Percentiles rank a stretch among this genome's conserved stretches.
phyloP scores from a whole-genome alignment of 805 yeast species.

The Saccharomycopsis schoenii region DNA sequence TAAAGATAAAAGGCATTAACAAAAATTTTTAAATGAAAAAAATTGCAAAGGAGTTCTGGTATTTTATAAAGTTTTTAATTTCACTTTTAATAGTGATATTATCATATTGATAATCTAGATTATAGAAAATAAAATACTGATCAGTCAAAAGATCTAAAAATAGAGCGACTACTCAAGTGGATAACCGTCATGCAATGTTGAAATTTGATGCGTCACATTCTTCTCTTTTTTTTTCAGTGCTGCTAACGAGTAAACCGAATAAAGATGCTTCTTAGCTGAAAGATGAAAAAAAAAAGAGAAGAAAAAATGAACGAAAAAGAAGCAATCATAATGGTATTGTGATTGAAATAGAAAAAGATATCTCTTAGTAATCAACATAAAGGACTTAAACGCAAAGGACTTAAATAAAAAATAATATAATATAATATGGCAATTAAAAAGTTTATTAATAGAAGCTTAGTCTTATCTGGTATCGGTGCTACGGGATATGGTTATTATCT shows the following conservation, averaged over 20 bases:
- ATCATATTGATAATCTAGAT: no score
- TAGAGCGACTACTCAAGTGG: background rate
- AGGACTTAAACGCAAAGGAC: background rate
- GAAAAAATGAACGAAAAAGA: background rate
- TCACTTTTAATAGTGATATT: no score
- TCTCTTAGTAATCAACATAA: background rate
- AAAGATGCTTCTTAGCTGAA: background rate
- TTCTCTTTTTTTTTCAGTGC: background rate
- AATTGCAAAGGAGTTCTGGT: background rate
- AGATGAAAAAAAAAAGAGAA: background rate
- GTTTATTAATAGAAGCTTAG: slow-evolving; percentile 7
- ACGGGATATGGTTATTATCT: slow-evolving; percentile 17
- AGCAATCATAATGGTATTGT: background rate
- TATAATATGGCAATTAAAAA: background rate
- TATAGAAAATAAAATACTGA: background rate
- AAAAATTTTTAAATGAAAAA: background rate
- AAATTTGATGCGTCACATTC: background rate
- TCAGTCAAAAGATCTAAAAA: background rate
- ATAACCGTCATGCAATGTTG: background rate
- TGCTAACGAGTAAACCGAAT: background rate
- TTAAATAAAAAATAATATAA: background rate
- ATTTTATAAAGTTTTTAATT: background rate
- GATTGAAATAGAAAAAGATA: background rate
- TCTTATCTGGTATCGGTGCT: slow-evolving; percentile 1
- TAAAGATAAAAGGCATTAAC: background rate